Conservation (phyloP, 768 basidiomycete species). For the Fomitopsis pulvina region DNA sequence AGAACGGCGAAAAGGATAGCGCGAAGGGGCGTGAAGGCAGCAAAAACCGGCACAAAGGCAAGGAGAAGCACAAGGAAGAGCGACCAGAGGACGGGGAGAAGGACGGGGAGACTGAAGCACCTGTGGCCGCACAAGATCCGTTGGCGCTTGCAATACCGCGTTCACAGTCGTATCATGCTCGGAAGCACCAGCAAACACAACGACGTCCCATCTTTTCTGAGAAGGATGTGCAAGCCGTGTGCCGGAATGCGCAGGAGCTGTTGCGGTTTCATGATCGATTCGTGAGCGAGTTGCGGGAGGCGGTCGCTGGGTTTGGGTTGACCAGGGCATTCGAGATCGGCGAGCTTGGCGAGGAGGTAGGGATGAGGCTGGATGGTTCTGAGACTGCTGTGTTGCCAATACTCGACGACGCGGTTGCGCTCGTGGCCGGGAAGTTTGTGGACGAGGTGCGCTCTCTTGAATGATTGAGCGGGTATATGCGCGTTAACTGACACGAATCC, state of each 20-base stretch:
- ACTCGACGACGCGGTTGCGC: slow-evolving; percentile 20
- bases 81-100: neutral
- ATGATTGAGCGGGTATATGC: neutral
- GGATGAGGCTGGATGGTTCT: slow-evolving; percentile 2
- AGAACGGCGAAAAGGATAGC: neutral
- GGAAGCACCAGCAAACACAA: neutral
- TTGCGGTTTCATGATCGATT: slow-evolving; percentile 65
- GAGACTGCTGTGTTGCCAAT: slow-evolving; percentile 7
- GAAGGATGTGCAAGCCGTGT: slow-evolving; percentile 49
- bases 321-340: slow-evolving; percentile 8
- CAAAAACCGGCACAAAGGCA: neutral
- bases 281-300: slow-evolving; percentile 43
- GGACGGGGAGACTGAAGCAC: neutral
- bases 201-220: slow-evolving; percentile 42
- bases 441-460: slow-evolving; percentile 16
- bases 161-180: neutral
- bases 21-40: neutral
- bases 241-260: slow-evolving; percentile 63
- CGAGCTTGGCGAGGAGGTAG: slow-evolving; percentile 1
- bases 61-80: neutral
- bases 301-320: slow-evolving; percentile 47
- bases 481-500: neutral
- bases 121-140: neutral
- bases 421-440: slow-evolving; percentile 18
- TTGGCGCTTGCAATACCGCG: neutral